phyloP scores from a whole-genome alignment of 2,329 filamentous ascomycete species.

The Alternaria ventricosa region DNA sequence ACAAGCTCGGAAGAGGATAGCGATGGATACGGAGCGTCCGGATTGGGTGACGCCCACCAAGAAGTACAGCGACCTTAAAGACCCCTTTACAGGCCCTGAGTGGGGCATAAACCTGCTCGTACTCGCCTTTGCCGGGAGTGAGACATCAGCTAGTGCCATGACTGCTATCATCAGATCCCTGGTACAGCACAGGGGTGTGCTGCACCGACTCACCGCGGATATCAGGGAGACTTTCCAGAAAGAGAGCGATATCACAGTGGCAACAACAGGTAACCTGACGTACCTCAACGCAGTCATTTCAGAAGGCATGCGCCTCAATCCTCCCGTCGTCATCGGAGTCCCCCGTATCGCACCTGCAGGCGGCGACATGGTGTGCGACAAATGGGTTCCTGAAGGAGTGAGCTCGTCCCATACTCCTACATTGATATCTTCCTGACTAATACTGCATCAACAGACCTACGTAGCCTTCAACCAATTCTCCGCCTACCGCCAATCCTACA shows the following conservation, averaged over 20 bases:
- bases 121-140: constrained; percentile 53
- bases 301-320: constrained; percentile 46
- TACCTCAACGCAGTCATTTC: constrained; percentile 46
- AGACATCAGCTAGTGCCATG: constrained; percentile 52
- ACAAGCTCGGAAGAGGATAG: constrained; percentile 32
- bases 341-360: constrained; percentile 29
- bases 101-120: constrained; percentile 49
- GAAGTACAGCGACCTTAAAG: constrained; percentile 29
- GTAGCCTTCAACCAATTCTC: constrained; percentile 39
- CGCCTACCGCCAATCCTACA: constrained; percentile 32
- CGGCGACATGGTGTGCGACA: constrained; percentile 30
- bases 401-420: too few relatives aligned
- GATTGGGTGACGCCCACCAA: constrained; percentile 39
- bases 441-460: constrained; percentile 23
- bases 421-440: too few relatives aligned
- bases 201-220: constrained; percentile 34
- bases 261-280: constrained; percentile 20
- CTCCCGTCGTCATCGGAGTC: constrained; percentile 25
- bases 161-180: constrained; percentile 45
- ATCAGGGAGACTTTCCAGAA: constrained; percentile 30
- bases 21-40: constrained; percentile 24
- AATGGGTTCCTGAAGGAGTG: constrained; percentile 32
- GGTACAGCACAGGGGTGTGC: constrained; percentile 33
- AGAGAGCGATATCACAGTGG: constrained; percentile 32
- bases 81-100: constrained; percentile 32